Evolutionary conservation across 2,329 filamentous ascomycete genomes (phyloP), one percentile per base, ranked within the genome.

Genomic region (Pseudogymnoascus pannorum): DNA sequence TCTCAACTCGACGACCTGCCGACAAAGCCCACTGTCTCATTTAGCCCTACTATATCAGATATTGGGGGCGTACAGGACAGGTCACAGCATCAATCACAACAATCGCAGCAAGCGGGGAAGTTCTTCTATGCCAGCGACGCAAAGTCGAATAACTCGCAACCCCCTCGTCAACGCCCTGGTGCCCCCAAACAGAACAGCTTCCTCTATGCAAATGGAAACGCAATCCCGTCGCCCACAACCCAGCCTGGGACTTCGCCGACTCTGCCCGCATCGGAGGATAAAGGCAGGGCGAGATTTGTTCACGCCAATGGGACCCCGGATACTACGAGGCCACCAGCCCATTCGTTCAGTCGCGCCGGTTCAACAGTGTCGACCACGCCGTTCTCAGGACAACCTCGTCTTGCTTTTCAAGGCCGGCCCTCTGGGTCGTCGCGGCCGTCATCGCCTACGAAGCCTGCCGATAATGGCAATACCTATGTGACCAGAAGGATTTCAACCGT

Each of bases 41-140:
- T 80, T 63, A 75, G 70, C 66, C 70, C 78, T 5, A 67, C 71
- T 5, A 69, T 72, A 11, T 72, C 74, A 33, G 75, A 78, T 12
- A 26, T 58, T 22, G 54, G 54, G 9, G 20, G 29, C 18, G 54
- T 18, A 38, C 54, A 58, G 16, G 54, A 58, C 29, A 58, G 54
- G 8, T 22, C 54, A 26, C 54, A 36, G 36, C 22, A 31, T 31
- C 51, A 57, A 57, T 12, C 26, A 4, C 51, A 58, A 22, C 29
- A 58, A 22, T 58, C 29, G 9, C 54, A 58, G 22, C 29, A 26
- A 5, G 29, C 54, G 29, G 29, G 87, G 60, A 93, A 91, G 76
- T 97, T 97, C 80, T 97, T 99, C 73, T 92, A 95, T 72, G 94
- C 92, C 26, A 91, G 87, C 72, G 91, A 96, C 67, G 88, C 82